Base-by-base conservation (phyloP, 2,329 filamentous ascomycete genomes). In the Penicillium crustosum region DNA sequence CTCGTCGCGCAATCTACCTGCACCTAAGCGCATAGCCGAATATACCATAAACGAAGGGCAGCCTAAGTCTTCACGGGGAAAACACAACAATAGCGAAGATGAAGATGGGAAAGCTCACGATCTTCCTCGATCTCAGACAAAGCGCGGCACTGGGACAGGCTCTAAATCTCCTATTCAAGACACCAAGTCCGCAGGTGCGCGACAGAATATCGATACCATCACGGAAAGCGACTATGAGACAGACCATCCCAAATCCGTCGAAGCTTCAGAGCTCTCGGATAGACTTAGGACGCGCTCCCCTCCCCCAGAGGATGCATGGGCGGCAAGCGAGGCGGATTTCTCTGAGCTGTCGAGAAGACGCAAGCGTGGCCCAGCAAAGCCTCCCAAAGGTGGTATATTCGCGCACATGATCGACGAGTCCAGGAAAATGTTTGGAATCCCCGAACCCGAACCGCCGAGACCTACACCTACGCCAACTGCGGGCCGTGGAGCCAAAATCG, bases 401-500 rank as follows among this genome's bases (percentile, higher is more conserved):
- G 73, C 68, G 42, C 78, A 79, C 47, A 76, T 79, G 57, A 65
- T 78, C 35, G 75, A 74, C 35, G 76, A 78, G 50, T 77, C 77
- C 2, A 76, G 70, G 57, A 80, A 78, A 57, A 75, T 78, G 61
- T 78, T 81, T 59, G 68, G 70, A n/a, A 75, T 75, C 55, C 72
- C 74, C 6, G 75, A 76, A 50, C 61, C 68, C 17, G 65, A 74
- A 29, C 65, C 70, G 13, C 72, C 76, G 1, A 69, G 72, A 49
- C 76, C 77, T 23, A 73, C 76, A 35, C 76, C 77, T n/a, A 73
- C 77, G 12, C 69, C 70, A n/a, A 60, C 63, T 10, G 66, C 65
- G 17, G 66, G 66, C 21, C 79, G 79, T 45, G 75, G 80, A 15
- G 78, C 79, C 52, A 83, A 83, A 48, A 81, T 88, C 27, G 83